These are phyloP conservation scores for Fusarium sp. DNA, from an alignment of 2,329 filamentous ascomycete species.

Conservation along the genomic window DNA sequence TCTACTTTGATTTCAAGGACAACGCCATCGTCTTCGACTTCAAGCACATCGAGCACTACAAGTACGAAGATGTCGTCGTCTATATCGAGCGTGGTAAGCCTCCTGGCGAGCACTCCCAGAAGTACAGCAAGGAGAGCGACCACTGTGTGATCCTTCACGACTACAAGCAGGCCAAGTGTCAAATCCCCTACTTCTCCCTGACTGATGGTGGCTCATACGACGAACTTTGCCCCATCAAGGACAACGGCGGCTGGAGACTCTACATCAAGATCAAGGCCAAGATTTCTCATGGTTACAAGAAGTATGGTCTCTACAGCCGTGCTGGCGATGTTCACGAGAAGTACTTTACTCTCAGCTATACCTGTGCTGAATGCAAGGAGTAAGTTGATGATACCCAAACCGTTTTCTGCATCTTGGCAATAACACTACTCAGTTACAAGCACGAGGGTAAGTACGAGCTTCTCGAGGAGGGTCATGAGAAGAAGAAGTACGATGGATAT, in stretches of 20 bases:
- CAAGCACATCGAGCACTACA: slow-evolving; percentile 42
- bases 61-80: slow-evolving; percentile 46
- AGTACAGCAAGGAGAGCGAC: slow-evolving; percentile 42
- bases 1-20: slow-evolving; percentile 45
- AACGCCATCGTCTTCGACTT: slow-evolving; percentile 45
- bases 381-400: not conserved
- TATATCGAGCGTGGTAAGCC: slow-evolving; percentile 40
- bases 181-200: slow-evolving; percentile 44
- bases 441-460: slow-evolving; percentile 28
- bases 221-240: slow-evolving; percentile 44
- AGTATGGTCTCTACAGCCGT: slow-evolving; percentile 44
- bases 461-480: slow-evolving; percentile 4
- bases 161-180: slow-evolving; percentile 44
- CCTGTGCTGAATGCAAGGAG: slow-evolving; percentile 46
- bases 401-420: not conserved
- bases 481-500: not conserved
- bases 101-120: slow-evolving; percentile 35
- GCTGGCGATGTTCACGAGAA: slow-evolving; percentile 35
- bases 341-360: slow-evolving; percentile 47
- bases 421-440: slow-evolving; percentile 19
- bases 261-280: slow-evolving; percentile 46
- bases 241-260: slow-evolving; percentile 45
- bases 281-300: slow-evolving; percentile 40
- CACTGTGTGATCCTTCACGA: slow-evolving; percentile 38
- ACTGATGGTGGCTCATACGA: slow-evolving; percentile 41